phyloP scores from a whole-genome alignment of 441 rosid species.

The Viola pubescens region DNA sequence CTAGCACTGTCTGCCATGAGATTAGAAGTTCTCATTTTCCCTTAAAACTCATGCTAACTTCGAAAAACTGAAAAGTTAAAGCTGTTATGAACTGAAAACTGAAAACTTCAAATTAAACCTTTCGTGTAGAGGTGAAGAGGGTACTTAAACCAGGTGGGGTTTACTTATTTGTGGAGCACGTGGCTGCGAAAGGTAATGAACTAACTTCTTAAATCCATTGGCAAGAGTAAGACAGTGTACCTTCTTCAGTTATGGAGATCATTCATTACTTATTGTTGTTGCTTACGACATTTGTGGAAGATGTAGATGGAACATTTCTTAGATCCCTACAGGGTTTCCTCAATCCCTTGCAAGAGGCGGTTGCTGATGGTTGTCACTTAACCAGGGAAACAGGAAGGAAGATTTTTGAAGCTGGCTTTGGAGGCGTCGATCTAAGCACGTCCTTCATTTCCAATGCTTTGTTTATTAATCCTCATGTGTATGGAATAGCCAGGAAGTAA shows the following conservation, averaged over 20 bases:
- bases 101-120: conserved; percentile 1
- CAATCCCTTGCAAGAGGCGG: conserved; percentile 65
- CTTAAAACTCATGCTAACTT: conserved; percentile 1
- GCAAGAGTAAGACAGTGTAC: neutral
- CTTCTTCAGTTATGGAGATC: neutral
- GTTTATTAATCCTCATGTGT: conserved; percentile 55
- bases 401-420: conserved; percentile 58
- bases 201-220: neutral
- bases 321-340: conserved; percentile 52
- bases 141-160: conserved; percentile 75
- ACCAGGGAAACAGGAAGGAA: conserved; percentile 56
- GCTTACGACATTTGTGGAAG: neutral
- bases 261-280: neutral
- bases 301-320: conserved; percentile 64
- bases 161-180: conserved; percentile 80
- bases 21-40: neutral
- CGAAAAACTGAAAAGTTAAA: neutral
- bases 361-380: conserved; percentile 77
- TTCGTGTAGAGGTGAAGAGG: conserved; percentile 58
- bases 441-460: conserved; percentile 35
- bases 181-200: conserved; percentile 68
- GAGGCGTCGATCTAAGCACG: conserved; percentile 37
- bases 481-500: conserved; percentile 62
- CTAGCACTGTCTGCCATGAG: neutral
- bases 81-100: neutral